Evolutionary conservation across 2,329 filamentous ascomycete species (phyloP).

Genomic region (Dactylellina sp.): DNA sequence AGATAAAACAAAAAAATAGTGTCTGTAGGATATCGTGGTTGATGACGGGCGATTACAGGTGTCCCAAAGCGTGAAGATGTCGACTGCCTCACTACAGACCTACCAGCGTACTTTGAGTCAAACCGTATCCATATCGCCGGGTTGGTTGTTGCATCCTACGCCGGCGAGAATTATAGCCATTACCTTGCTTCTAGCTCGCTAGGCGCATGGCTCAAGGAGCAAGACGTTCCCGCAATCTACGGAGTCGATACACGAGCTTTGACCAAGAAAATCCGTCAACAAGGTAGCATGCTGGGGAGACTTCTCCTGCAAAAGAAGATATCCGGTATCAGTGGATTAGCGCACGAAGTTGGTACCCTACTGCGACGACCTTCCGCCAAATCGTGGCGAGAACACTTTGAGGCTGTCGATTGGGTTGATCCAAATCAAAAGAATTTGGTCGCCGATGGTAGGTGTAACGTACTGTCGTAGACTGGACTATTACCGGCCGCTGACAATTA

Average conservation of each 20-base stretch:
- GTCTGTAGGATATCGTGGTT: constrained; percentile 7
- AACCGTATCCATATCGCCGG: constrained; percentile 92
- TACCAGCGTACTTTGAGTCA: constrained; percentile 94
- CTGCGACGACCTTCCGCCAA: constrained; percentile 62
- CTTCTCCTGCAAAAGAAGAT: constrained; percentile 78
- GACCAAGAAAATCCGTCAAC: constrained; percentile 91
- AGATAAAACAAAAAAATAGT: neutral
- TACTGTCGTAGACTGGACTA: constrained; percentile 23
- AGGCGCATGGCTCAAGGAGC: constrained; percentile 94
- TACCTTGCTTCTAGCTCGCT: constrained; percentile 90
- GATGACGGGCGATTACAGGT: constrained; percentile 56
- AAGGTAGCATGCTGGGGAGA: constrained; percentile 95
- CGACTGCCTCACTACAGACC: constrained; percentile 84
- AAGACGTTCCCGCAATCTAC: constrained; percentile 92
- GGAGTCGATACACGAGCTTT: constrained; percentile 92
- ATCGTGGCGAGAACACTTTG: constrained; percentile 74
- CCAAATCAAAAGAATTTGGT: constrained; percentile 94
- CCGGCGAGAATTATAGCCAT: constrained; percentile 95
- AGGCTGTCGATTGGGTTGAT: constrained; percentile 86
- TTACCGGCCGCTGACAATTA: constrained; percentile 52
- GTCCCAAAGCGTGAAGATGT: constrained; percentile 87
- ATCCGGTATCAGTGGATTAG: constrained; percentile 45
- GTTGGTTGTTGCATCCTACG: constrained; percentile 89
- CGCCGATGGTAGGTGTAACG: constrained; percentile 79
- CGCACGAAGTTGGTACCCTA: constrained; percentile 65